Evolutionary conservation across 176 grass and related monocot species (phyloP).

Genomic region (Carex cristatella): DNA sequence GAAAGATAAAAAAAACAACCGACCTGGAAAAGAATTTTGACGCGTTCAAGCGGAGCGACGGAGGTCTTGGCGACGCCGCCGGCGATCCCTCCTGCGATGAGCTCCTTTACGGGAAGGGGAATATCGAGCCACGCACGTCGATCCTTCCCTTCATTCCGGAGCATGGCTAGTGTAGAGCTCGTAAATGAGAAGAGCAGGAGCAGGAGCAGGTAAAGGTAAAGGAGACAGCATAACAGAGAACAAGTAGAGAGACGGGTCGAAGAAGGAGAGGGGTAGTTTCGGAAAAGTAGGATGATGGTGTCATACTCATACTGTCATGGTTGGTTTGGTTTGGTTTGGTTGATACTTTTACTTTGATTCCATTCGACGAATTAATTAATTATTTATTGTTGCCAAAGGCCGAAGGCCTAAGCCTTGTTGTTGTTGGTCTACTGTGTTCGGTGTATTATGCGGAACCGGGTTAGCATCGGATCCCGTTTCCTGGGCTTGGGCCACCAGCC

Average conservation of each 20-base stretch:
- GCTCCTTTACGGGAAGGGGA: constrained; percentile 74
- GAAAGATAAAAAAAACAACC: background rate
- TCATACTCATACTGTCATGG: background rate
- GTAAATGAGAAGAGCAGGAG: background rate
- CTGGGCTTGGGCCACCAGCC: no score
- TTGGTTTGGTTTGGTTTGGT: background rate
- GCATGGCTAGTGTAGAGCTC: constrained; percentile 15
- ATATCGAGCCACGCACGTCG: constrained; percentile 11
- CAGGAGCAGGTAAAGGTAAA: background rate
- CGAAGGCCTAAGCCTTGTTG: no score
- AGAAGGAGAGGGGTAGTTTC: background rate
- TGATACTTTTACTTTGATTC: no score
- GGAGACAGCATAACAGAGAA: background rate
- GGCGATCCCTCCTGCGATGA: constrained; percentile 75
- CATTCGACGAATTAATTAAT: no score
- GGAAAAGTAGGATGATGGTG: background rate
- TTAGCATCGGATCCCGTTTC: no score
- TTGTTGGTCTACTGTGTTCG: no score
- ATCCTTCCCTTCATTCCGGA: constrained; percentile 2
- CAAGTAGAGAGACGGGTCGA: background rate
- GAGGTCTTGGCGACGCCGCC: constrained; percentile 79
- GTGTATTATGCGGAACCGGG: no score
- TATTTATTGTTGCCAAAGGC: no score
- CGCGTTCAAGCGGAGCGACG: constrained; percentile 89
- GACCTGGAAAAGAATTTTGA: constrained; percentile 96